Evolutionary conservation across 2,329 filamentous ascomycete species (phyloP).

Genomic region (Mariannaea sp.): DNA sequence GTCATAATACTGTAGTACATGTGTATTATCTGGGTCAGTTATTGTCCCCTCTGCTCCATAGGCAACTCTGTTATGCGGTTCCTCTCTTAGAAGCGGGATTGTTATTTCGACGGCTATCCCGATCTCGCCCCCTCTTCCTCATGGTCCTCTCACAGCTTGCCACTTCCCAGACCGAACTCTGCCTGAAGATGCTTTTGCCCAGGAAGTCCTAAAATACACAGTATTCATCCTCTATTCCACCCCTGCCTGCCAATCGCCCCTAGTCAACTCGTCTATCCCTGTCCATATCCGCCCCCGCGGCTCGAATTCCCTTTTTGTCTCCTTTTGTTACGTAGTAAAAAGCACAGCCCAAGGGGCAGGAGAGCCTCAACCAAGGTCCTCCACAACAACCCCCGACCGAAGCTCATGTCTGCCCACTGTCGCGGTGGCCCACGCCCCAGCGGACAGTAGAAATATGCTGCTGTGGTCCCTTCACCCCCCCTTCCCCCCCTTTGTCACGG

Average conservation of each 20-base stretch:
- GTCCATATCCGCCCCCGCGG: not conserved
- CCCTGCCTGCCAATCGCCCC: slow-evolving; percentile 1
- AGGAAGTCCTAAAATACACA: too few species aligned
- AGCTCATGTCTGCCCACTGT: not conserved
- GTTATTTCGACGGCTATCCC: too few species aligned
- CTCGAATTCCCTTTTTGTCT: not conserved
- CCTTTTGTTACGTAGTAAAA: not conserved
- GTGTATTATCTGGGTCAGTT: too few species aligned
- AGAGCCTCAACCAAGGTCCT: slow-evolving; percentile 16
- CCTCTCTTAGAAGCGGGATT: too few species aligned
- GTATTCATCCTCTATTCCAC: not conserved
- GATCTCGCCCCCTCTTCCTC: not conserved
- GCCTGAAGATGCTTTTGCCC: not conserved
- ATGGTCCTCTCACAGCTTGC: not conserved
- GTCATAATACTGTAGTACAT: too few species aligned
- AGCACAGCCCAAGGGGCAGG: not conserved
- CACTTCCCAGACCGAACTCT: not conserved
- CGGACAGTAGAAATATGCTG: slow-evolving; percentile 30
- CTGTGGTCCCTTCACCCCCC: too few species aligned
- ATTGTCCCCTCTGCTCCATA: too few species aligned
- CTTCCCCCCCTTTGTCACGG: too few species aligned
- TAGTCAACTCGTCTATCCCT: too few species aligned
- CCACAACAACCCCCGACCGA: not conserved
- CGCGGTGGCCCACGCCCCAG: slow-evolving; percentile 7
- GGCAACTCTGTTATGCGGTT: too few species aligned